Evolutionary conservation across 2,329 filamentous ascomycete species (phyloP).

Genomic region (Fusarium sp.): DNA sequence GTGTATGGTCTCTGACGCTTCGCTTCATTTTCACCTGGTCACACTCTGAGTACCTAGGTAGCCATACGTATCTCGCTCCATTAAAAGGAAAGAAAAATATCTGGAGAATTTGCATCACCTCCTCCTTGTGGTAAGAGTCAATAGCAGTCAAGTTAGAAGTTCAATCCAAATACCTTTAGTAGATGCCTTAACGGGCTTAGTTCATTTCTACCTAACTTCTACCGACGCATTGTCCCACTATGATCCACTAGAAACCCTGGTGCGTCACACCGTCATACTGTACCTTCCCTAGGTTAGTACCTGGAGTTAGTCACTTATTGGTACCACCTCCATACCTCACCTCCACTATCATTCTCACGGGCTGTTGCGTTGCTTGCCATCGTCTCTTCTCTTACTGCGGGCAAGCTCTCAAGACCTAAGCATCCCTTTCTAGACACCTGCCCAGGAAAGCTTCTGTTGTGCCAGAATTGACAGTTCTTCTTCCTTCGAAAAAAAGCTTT

Average conservation of each 20-base stretch:
- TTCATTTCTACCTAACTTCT: not conserved
- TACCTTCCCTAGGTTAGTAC: slow-evolving; percentile 8
- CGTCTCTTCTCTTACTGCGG: slow-evolving; percentile 25
- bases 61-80: not conserved
- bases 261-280: slow-evolving; percentile 40
- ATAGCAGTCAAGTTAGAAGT: not conserved
- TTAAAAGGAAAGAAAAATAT: not conserved
- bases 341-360: slow-evolving; percentile 5
- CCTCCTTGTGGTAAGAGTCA: slow-evolving; percentile 17
- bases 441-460: not conserved
- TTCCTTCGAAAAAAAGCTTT: not conserved
- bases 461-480: not conserved
- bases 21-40: not conserved
- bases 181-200: slow-evolving; percentile 35
- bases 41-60: too few relatives aligned
- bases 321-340: not conserved
- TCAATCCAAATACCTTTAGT: slow-evolving; percentile 15
- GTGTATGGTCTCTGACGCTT: not conserved
- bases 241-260: slow-evolving; percentile 26
- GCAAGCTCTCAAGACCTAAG: slow-evolving; percentile 6
- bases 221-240: slow-evolving; percentile 28
- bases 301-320: not conserved
- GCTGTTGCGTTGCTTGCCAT: not conserved
- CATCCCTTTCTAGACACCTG: not conserved
- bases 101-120: slow-evolving; percentile 1